These are phyloP conservation scores for Epichloe baconii DNA, from an alignment of 2,329 filamentous ascomycete species.

Conservation along the genomic window DNA sequence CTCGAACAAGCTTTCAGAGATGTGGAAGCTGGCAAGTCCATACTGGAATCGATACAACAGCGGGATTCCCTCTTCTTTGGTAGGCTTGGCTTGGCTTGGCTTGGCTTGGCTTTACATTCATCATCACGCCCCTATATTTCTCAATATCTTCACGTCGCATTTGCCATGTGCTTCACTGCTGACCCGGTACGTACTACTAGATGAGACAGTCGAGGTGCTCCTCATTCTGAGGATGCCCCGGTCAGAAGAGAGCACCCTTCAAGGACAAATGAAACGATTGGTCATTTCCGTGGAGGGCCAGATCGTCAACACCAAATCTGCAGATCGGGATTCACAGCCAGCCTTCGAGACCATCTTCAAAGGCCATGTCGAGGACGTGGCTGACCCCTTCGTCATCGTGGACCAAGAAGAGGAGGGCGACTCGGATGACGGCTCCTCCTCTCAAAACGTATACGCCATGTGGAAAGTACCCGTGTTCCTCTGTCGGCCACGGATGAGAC, in stretches of 20 bases:
- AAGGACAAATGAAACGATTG: constrained; percentile 48
- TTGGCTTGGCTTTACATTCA: neutral
- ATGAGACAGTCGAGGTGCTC: constrained; percentile 60
- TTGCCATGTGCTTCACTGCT: constrained; percentile 9
- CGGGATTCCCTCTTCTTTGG: constrained; percentile 60
- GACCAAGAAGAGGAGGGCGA: constrained; percentile 25
- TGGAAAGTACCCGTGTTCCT: constrained; percentile 51
- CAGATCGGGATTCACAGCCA: constrained; percentile 33
- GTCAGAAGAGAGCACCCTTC: constrained; percentile 41
- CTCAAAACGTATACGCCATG: constrained; percentile 36
- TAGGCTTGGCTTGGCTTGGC: constrained; percentile 30
- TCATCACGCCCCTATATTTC: neutral
- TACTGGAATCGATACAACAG: constrained; percentile 45
- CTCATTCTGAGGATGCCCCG: constrained; percentile 53
- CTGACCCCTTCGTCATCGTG: constrained; percentile 37
- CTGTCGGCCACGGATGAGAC: constrained; percentile 45
- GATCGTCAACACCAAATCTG: constrained; percentile 42
- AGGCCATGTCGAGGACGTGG: constrained; percentile 34
- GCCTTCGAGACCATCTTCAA: constrained; percentile 48
- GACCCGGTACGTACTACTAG: constrained; percentile 25
- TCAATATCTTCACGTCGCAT: constrained; percentile 9
- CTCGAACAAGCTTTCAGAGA: constrained; percentile 38
- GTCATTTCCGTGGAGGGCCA: constrained; percentile 54
- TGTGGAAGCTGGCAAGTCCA: constrained; percentile 28
- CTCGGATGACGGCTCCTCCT: constrained; percentile 11